Conservation (phyloP, 2,329 filamentous ascomycete genomes). For the Ascochyta fabae region DNA sequence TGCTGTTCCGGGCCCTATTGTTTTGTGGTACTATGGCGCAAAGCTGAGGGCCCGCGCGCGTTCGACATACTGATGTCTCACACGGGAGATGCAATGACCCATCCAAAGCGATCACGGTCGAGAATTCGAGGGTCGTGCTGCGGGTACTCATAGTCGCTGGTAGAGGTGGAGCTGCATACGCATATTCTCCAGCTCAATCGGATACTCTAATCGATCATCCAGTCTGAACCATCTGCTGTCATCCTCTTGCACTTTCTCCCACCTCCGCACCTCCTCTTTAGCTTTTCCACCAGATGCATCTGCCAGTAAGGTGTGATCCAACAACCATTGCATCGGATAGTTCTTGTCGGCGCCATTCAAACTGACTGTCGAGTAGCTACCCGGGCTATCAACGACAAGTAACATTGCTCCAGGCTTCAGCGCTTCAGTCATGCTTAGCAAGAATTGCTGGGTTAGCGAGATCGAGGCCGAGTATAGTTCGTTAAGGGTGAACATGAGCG, state of each 20-base stretch:
- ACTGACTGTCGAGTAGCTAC: conserved; percentile 85
- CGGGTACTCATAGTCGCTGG: conserved; percentile 6
- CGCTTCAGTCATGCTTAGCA: conserved; percentile 70
- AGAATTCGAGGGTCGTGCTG: not conserved
- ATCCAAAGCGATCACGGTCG: not conserved
- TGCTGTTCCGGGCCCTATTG: conserved; percentile 49
- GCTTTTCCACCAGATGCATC: conserved; percentile 19
- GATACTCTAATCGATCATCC: conserved; percentile 68
- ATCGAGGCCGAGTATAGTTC: conserved; percentile 86
- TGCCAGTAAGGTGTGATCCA: conserved; percentile 79
- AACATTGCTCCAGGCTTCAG: conserved; percentile 69
- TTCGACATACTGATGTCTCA: conserved; percentile 7
- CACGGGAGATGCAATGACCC: not conserved
- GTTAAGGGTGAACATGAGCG: conserved; percentile 92
- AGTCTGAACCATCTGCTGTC: conserved; percentile 89
- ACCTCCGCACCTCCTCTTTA: conserved; percentile 49
- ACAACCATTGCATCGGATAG: conserved; percentile 93
- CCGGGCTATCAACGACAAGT: conserved; percentile 89
- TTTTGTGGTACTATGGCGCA: conserved; percentile 56
- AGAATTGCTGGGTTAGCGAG: conserved; percentile 75
- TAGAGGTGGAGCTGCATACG: conserved; percentile 92
- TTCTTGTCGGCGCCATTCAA: conserved; percentile 64
- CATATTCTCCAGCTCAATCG: conserved; percentile 91
- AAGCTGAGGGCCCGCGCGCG: conserved; percentile 20
- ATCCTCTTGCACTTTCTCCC: conserved; percentile 77